Evolutionary conservation across 495 filamentous ascomycete species (phyloP), one percentile per base, ranked within the genome.

Genomic region (Penicillium steckii): DNA sequence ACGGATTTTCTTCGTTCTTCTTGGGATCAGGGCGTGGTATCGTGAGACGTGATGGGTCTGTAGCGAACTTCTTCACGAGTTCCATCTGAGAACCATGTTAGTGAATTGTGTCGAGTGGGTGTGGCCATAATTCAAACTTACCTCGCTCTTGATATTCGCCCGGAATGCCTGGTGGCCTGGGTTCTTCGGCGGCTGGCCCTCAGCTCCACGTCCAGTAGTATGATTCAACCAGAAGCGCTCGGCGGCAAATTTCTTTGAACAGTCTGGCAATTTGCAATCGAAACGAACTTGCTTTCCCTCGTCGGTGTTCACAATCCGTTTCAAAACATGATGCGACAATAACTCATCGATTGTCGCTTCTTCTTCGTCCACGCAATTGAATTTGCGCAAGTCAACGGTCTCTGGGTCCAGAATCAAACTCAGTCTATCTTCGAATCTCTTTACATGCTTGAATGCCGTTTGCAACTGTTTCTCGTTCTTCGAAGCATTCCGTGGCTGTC

Each of bases 391-490:
- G 60, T 96, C 90, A 30, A 88, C 89, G 48, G 83, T 83, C 23
- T 96, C 88, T 5, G 93, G 93, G 62, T 97, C 91, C 17, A 99
- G 76, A 33, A 95, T 87, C 65, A 94, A 90, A 65, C 89, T 75
- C 46, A 97, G 78, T 75, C 97, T 99, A 57, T 99, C 94, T 64
- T 99, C 94, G 61, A 95, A 99, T 0, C 92, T 96, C 71, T 86
- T 93, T n/a, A 97, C 95, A 95, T 95, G 97, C 59, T 99, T 99
- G 74, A 91, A 96, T 1, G 94, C 95, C 37, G 95, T 84, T 63
- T 90, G 87, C 25, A 97, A 80, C 70, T 97, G 95, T 60, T 93
- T 87, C 59, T 96, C 91, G 1, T 83, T 80, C 69, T 95, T 96
- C 44, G 80, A 79, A 41, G n/a, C 38, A 33, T 81, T 80, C 24